Conservation (phyloP, 1,139 yeast genomes). For the Komagataea norvegica region DNA sequence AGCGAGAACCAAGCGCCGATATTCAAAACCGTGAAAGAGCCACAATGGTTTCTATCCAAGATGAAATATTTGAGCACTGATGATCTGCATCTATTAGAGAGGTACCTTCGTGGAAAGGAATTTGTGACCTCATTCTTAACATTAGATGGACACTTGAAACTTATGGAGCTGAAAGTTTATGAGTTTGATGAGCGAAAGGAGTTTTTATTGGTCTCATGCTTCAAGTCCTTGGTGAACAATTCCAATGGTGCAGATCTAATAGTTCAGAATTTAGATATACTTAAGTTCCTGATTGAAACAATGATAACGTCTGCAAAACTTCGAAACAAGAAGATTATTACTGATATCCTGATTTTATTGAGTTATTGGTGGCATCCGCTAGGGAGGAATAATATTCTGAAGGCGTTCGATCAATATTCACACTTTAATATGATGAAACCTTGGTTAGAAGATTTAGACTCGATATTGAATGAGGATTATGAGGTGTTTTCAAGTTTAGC, state of each 20-base stretch:
- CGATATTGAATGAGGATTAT: conserved; percentile 65
- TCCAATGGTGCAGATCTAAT: conserved; percentile 45
- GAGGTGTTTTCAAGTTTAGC: conserved; percentile 63
- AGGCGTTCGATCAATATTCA: conserved; percentile 56
- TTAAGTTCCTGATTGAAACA: conserved; percentile 39
- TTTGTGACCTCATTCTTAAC: conserved; percentile 19
- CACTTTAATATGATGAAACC: conserved; percentile 47
- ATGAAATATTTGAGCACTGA: conserved; percentile 12
- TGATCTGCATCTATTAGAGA: conserved; percentile 24
- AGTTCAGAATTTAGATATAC: conserved; percentile 37
- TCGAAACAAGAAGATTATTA: conserved; percentile 61
- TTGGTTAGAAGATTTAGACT: conserved; percentile 61
- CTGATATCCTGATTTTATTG: conserved; percentile 54
- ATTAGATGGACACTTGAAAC: conserved; percentile 19
- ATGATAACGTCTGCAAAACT: conserved; percentile 48
- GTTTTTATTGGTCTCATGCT: conserved; percentile 45
- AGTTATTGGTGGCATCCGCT: conserved; percentile 39
- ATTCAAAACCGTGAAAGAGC: conserved; percentile 8
- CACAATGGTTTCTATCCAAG: conserved; percentile 20
- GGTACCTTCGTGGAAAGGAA: conserved; percentile 20
- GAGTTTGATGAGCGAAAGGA: conserved; percentile 40
- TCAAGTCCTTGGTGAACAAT: conserved; percentile 44
- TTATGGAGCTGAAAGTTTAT: conserved; percentile 13
- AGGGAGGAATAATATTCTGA: conserved; percentile 54
- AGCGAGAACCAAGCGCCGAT: neutral